Conservation (phyloP, 208 protist genomes). For the Chromosphaera perkinsii region DNA sequence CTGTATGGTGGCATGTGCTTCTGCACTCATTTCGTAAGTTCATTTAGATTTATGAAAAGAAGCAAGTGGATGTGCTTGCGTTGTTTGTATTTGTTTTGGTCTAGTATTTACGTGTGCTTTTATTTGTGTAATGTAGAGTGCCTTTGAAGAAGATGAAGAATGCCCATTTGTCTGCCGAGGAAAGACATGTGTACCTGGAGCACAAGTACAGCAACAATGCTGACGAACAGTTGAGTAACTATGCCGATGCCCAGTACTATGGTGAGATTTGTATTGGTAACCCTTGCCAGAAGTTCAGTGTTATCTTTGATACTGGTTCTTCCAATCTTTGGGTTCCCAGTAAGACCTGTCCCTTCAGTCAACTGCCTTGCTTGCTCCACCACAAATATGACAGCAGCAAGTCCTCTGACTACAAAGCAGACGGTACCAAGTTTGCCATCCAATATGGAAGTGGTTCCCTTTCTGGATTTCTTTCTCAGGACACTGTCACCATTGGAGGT, state of each 20-base stretch:
- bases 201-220: neutral
- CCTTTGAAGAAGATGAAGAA: too few species aligned
- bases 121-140: too few species aligned
- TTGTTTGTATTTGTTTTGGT: too few species aligned
- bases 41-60: too few species aligned
- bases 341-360: conserved; percentile 41
- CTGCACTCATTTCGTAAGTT: too few species aligned
- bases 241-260: conserved; percentile 77
- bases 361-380: conserved; percentile 58
- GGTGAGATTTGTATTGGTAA: conserved; percentile 74
- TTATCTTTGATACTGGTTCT: conserved; percentile 56
- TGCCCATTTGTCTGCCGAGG: too few species aligned
- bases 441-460: conserved; percentile 82
- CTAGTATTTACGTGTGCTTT: too few species aligned
- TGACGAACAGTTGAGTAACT: conserved; percentile 53
- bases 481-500: conserved; percentile 69
- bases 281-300: conserved; percentile 72
- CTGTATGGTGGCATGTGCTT: too few species aligned
- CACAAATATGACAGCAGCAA: conserved; percentile 68
- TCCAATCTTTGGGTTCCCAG: conserved; percentile 51
- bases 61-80: too few species aligned
- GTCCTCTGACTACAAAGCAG: conserved; percentile 68
- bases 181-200: too few species aligned
- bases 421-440: conserved; percentile 76
- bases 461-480: conserved; percentile 72